Evolutionary conservation across 306 rosid genomes (phyloP), one percentile per base, ranked within the genome.

Genomic region (Malus sylvestris): DNA sequence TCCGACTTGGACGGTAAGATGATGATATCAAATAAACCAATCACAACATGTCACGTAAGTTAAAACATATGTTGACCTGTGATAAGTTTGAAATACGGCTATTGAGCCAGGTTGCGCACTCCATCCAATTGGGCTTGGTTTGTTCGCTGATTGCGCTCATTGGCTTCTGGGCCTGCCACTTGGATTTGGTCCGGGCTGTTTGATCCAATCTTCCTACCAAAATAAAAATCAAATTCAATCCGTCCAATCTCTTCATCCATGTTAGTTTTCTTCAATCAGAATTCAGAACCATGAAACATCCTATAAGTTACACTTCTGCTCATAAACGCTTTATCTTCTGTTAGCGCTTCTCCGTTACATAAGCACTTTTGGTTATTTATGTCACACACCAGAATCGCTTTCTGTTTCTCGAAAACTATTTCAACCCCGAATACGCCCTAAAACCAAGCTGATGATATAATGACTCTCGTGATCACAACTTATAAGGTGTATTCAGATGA

Each of bases 31-130:
- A 3, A 49, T 4, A 49, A 49, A 49, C 0, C 0, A 49, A 49
- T 49, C 0, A 4, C 6, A 0, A 0, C 0, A 46, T 46, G 7
- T 49, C 19, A 14, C 15, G 7, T 49, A 18, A 14, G 19, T 49
- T 49, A 49, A 49, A 49, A 49, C 8, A 49, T 14, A 49, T 49
- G 2, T 4, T 2, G 5, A 13, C 0, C 0, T 0, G 1, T 5
- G 4, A 1, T 46, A 13, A 7, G 18, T 46, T 46, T 13, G 52
- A 4, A 4, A 1, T 4, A 46, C 6, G 0, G 6, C 6, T 1
- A 4, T 2, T 2, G 1, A 16, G 52, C 52, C 52, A 16, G 6
- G 6, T 46, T 46, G 52, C 6, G 15, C 18, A 46, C 14, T 13
- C 52, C 52, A 13, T 13, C 52, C 18, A 46, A 46, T 14, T 46